phyloP scores from a whole-genome alignment of 805 yeast species.

The Huiozyma sinensis region DNA sequence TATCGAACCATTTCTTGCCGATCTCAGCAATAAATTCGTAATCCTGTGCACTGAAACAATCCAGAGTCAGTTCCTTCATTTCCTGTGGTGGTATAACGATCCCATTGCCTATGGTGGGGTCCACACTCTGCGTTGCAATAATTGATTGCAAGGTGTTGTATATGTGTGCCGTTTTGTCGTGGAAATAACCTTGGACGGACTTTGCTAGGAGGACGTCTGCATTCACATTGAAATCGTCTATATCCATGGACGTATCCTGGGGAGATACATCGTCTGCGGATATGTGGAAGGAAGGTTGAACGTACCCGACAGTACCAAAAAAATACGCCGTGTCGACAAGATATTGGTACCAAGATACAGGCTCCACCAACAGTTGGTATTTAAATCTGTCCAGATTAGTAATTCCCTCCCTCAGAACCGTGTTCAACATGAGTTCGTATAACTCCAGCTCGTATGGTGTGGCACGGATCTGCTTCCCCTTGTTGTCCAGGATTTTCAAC shows the following conservation, averaged over 20 bases:
- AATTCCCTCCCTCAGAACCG: conserved; percentile 10
- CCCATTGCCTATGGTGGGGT: conserved; percentile 1
- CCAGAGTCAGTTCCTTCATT: conserved; percentile 18
- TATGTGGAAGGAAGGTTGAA: conserved; percentile 18
- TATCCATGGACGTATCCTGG: background rate
- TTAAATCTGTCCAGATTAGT: conserved; percentile 6
- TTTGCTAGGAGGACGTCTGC: conserved; percentile 1
- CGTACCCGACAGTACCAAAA: conserved; percentile 22
- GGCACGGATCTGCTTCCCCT: conserved; percentile 12
- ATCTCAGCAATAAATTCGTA: conserved; percentile 15
- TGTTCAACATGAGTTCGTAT: conserved; percentile 8
- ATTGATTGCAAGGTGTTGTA: conserved; percentile 9
- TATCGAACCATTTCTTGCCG: conserved; percentile 16
- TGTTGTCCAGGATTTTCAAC: conserved; percentile 6
- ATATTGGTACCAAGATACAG: conserved; percentile 24
- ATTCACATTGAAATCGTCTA: conserved; percentile 7
- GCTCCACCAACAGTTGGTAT: conserved; percentile 12
- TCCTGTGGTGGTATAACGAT: conserved; percentile 12
- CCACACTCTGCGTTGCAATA: conserved; percentile 9
- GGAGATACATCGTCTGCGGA: background rate
- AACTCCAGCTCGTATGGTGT: conserved; percentile 22
- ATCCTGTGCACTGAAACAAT: conserved; percentile 27
- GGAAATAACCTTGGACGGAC: conserved; percentile 8
- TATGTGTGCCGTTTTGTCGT: conserved; percentile 10
- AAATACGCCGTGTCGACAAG: conserved; percentile 23